These are phyloP conservation scores for Phytopythium litorale DNA, from an alignment of 352 stramenopile species.

Conservation along the genomic window DNA sequence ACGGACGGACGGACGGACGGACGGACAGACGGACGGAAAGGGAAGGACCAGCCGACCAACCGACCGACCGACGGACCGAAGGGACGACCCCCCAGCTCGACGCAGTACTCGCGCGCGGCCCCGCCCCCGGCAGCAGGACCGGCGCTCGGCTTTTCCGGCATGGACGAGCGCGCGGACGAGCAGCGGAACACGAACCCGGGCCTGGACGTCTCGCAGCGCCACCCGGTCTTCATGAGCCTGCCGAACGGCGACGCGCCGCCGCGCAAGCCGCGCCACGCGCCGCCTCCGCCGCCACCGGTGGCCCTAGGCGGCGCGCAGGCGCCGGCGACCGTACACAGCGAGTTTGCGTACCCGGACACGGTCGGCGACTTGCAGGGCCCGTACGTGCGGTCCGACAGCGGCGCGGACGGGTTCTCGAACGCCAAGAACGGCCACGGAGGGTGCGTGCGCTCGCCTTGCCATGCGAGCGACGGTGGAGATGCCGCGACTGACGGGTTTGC, in stretches of 20 bases:
- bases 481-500: neutral
- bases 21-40: too few species aligned
- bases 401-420: constrained; percentile 12
- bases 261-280: constrained; percentile 13
- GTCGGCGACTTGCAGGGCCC: constrained; percentile 15
- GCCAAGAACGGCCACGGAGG: constrained; percentile 27
- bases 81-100: neutral
- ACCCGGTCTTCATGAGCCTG: constrained; percentile 19
- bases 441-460: constrained; percentile 9
- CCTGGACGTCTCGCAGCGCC: constrained; percentile 22
- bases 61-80: neutral
- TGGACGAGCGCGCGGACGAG: constrained; percentile 3
- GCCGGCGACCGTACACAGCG: neutral
- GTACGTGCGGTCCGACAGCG: constrained; percentile 22
- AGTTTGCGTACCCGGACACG: constrained; percentile 11
- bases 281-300: constrained; percentile 18
- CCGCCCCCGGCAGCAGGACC: neutral
- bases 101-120: neutral
- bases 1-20: neutral
- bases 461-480: neutral
- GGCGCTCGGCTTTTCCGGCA: neutral
- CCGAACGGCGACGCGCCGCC: constrained; percentile 6
- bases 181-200: constrained; percentile 7
- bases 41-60: too few species aligned
- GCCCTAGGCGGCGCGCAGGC: neutral